phyloP scores from a whole-genome alignment of 345 rosid species.

The Sapria himalayana region DNA sequence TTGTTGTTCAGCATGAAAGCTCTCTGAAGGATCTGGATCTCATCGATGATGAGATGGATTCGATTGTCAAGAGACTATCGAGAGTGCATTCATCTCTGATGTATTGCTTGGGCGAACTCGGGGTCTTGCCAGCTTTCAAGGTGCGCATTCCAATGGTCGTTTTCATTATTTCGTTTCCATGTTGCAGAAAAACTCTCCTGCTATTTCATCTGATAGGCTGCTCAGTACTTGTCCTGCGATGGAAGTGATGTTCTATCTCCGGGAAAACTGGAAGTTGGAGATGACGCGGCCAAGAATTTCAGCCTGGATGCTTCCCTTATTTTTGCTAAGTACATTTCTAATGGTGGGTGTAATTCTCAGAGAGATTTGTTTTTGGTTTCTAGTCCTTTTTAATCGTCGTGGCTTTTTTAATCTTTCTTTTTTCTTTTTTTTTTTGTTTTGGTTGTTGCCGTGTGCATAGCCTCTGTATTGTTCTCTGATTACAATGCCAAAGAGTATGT shows the following conservation, averaged over 20 bases:
- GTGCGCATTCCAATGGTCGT: no score
- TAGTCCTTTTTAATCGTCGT: no score
- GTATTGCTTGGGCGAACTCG: slow-evolving; percentile 53
- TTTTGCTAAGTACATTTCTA: slow-evolving; percentile 19
- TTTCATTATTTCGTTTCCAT: no score
- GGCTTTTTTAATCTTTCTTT: slow-evolving; percentile 3
- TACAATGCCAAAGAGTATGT: slow-evolving; percentile 12
- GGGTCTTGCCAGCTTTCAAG: slow-evolving; percentile 63
- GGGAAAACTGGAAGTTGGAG: slow-evolving; percentile 24
- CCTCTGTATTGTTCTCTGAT: slow-evolving; percentile 18
- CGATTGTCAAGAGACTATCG: slow-evolving; percentile 20
- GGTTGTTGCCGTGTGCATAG: slow-evolving; percentile 11
- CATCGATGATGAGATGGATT: slow-evolving; percentile 10
- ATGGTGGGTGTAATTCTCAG: slow-evolving; percentile 20
- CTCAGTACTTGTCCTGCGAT: slow-evolving; percentile 24
- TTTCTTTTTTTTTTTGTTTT: not conserved
- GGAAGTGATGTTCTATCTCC: slow-evolving; percentile 22
- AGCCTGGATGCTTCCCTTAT: slow-evolving; percentile 23
- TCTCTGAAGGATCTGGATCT: slow-evolving; percentile 22
- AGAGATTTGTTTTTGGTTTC: slow-evolving; percentile 1
- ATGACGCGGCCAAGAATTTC: slow-evolving; percentile 23
- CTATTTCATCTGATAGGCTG: slow-evolving; percentile 65
- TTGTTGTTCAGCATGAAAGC: slow-evolving; percentile 29
- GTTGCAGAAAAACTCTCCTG: no score
- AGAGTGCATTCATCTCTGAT: slow-evolving; percentile 20